Base-by-base conservation (phyloP, 306 rosid genomes). In the Alnus rubra region DNA sequence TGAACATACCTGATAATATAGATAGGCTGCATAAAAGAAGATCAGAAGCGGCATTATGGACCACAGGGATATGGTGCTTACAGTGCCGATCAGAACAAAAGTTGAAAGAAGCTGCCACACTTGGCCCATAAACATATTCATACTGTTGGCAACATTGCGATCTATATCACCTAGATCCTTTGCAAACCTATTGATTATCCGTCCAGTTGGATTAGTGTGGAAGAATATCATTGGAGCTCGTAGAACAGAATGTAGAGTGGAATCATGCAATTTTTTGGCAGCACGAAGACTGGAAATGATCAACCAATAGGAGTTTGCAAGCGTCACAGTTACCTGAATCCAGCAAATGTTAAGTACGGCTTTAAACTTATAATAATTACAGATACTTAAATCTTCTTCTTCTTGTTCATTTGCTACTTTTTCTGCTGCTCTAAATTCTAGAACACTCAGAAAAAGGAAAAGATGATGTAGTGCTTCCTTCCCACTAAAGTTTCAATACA, bases 51-150 rank as follows among this genome's bases (percentile, higher is more conserved):
- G 98, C 89, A 91, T 84, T 77, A 94, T 89, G 84, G 94, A 89
- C 98, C 97, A 94, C 23, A 94, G 83, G 72, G 97, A 94, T 73
- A 94, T 88, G 60, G 92, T 84, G 93, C 97, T 92, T 73, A 94
- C 93, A 50, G 85, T 86, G 42, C 97, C 97, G 14, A 94, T 94
- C 18, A 92, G 89, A 69, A 88, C 89, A 86, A 94, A 92, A 69
- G 94, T 94, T 3, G 94, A 89, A 84, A 94, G 85, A 7, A 94
- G 93, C 78, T 92, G 97, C 93, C 92, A 92, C 31, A 89, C 78
- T 93, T 89, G 97, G 56, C 88, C 89, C 68, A 94, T 53, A 84
- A 89, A 94, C 78, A 0, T 31, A 74, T 85, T 89, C 80, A 86
- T 9, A 69, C 76, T 47, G 76, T 19, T 69, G 55, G 94, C 90